Conservation (phyloP, 1,139 yeast species). For the Geotrichum cucujoidarum region DNA sequence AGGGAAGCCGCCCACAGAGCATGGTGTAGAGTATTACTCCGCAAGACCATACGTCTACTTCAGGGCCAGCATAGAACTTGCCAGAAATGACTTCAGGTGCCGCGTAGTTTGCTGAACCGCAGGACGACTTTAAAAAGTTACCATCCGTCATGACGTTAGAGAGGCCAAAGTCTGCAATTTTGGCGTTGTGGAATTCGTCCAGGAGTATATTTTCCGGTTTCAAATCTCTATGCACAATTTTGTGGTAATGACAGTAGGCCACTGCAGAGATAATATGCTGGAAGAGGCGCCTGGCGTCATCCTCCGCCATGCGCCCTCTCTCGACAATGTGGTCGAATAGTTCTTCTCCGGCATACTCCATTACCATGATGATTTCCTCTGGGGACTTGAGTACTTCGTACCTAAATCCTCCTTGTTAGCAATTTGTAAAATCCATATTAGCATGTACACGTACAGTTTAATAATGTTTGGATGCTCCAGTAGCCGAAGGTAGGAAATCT, state of each 20-base stretch:
- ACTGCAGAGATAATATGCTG: constrained; percentile 98
- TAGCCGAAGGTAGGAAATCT: constrained; percentile 80
- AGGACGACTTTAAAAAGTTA: constrained; percentile 87
- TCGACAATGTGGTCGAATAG: constrained; percentile 94
- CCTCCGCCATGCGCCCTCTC: constrained; percentile 89
- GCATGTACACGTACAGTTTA: constrained; percentile 51
- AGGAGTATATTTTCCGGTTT: constrained; percentile 90
- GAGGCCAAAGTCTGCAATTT: constrained; percentile 96
- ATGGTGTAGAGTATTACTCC: constrained; percentile 95
- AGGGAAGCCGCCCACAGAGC: constrained; percentile 95
- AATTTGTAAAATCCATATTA: too few species aligned
- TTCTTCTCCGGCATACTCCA: constrained; percentile 95
- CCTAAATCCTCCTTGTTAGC: too few species aligned
- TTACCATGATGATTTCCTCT: constrained; percentile 96
- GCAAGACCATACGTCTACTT: constrained; percentile 98
- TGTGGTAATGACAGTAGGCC: constrained; percentile 95
- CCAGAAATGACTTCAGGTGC: constrained; percentile 98
- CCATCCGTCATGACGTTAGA: constrained; percentile 98
- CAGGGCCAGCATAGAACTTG: constrained; percentile 95
- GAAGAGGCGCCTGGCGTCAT: constrained; percentile 89
- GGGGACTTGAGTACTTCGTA: constrained; percentile 95
- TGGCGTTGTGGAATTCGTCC: constrained; percentile 87
- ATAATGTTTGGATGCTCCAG: constrained; percentile 96
- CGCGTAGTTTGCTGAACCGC: constrained; percentile 97
- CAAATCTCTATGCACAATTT: constrained; percentile 93